Base-by-base conservation (phyloP, 805 yeast genomes). In the Myxozyma monticola region DNA sequence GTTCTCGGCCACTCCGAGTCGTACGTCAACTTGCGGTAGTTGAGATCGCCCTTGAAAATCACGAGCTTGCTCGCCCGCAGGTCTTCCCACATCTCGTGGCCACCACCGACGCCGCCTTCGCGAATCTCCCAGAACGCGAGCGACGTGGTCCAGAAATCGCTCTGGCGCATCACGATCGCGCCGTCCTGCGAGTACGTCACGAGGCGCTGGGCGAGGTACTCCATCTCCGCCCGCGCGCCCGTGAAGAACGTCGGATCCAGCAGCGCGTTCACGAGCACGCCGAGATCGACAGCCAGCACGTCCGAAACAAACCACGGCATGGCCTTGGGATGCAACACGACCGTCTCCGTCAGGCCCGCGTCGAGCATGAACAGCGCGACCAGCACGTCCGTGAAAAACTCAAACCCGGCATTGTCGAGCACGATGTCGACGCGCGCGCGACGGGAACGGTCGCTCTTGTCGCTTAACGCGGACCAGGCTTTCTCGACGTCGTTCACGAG, bases 261-360 rank as follows among this genome's bases (percentile, higher is more conserved):
- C 22, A 54, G 53, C 2, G 52, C 42, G 43, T 48, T 37, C 35
- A 61, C 44, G 34, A 74, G 17, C 24, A 54, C 44, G 18, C 42
- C 52, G 53, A 88, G 81, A 69, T 93, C 99, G 62, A 81, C 82
- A 25, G 87, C 79, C 81, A 89, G 81, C 7, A 93, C 95, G 68
- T 93, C 99, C 60, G 96, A 87, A 17, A 93, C 98, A 84, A 93
- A 91, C 95, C 98, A 93, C 29, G 98, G 97, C 52, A 89, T 78
- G 44, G 81, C 80, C 68, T 93, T 93, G 57, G 95, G 88, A 68
- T 93, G 99, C 18, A 61, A 45, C 18, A 81, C 83, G 53, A 91
- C 79, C 48, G 77, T 72, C 20, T 73, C 70, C 14, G 80, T 83
- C 20, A 90, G 66, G n/a, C 79, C 77, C 14, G 86, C 69, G 60